These are phyloP conservation scores for Paramecium tetraurelia DNA, from an alignment of 73 alveolate genomes.

Conservation along the genomic window DNA sequence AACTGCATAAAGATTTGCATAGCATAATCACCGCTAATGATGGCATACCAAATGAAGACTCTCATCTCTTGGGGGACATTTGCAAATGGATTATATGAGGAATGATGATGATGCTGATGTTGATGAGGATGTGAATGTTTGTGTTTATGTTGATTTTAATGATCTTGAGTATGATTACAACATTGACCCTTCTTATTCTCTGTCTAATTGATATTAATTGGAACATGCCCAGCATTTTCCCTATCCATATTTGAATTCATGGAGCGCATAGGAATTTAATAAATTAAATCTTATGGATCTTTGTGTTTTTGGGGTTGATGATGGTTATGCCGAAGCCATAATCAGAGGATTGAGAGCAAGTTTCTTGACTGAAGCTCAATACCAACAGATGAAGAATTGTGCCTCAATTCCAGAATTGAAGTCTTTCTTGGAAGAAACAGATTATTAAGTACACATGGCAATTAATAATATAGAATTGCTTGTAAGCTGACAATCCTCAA, in stretches of 20 bases:
- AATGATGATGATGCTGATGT: neutral
- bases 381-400: slow-evolving; percentile 87
- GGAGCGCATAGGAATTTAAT: neutral
- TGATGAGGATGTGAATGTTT: neutral
- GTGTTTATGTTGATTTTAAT: neutral
- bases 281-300: slow-evolving; percentile 73
- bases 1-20: neutral
- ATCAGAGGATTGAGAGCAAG: slow-evolving; percentile 94
- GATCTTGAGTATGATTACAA: neutral
- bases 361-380: slow-evolving; percentile 91
- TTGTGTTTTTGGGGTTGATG: slow-evolving; percentile 90
- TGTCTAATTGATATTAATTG: neutral
- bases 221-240: neutral
- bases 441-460: slow-evolving; percentile 11
- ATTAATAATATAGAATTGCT: slow-evolving; percentile 1
- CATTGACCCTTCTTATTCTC: neutral
- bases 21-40: neutral
- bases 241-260: neutral
- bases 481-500: slow-evolving; percentile 49
- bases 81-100: neutral
- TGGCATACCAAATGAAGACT: slow-evolving; percentile 10
- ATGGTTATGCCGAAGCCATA: slow-evolving; percentile 98
- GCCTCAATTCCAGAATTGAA: slow-evolving; percentile 63
- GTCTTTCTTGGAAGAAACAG: slow-evolving; percentile 65
- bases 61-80: neutral